Percentiles rank a stretch among this genome's conserved stretches.
Evolutionary conservation across 495 filamentous ascomycete genomes (phyloP).

Genomic region (Trichoderma parareesei): DNA sequence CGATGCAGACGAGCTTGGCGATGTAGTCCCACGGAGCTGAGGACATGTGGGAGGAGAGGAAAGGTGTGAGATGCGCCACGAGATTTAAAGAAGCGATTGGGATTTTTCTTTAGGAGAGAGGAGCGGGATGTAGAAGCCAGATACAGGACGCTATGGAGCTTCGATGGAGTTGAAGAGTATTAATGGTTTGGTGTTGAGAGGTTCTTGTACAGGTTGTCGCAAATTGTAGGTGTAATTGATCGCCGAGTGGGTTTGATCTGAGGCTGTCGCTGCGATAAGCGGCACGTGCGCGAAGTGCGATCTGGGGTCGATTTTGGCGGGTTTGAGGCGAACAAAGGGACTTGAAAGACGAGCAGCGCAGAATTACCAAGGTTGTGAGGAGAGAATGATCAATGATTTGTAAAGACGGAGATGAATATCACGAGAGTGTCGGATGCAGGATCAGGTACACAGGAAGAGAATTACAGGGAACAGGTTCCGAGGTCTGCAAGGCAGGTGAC

Average conservation of each 20-base stretch:
- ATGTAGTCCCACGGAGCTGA: slow-evolving; percentile 88
- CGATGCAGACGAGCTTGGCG: slow-evolving; percentile 95
- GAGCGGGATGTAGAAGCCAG: background rate
- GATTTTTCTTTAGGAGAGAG: background rate
- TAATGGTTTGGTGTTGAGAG: background rate
- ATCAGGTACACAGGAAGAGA: background rate
- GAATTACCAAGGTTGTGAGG: background rate
- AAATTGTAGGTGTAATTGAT: background rate
- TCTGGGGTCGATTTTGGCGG: background rate
- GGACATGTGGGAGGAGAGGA: slow-evolving; percentile 32
- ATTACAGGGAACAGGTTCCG: background rate
- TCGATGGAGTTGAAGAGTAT: background rate
- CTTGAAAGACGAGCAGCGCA: background rate
- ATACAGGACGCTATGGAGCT: background rate
- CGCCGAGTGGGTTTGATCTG: background rate
- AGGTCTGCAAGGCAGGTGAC: slow-evolving; percentile 3
- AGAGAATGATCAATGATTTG: background rate
- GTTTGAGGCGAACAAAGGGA: background rate
- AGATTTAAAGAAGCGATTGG: background rate
- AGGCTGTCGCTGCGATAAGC: background rate
- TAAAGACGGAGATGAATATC: background rate
- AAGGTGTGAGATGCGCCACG: slow-evolving; percentile 12
- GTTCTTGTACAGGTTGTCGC: background rate
- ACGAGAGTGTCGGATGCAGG: background rate
- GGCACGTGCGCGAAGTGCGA: background rate